Percentiles rank a stretch among this genome's conserved stretches.
Conservation (phyloP, 306 rosid species). For the Medicago lupulina region DNA sequence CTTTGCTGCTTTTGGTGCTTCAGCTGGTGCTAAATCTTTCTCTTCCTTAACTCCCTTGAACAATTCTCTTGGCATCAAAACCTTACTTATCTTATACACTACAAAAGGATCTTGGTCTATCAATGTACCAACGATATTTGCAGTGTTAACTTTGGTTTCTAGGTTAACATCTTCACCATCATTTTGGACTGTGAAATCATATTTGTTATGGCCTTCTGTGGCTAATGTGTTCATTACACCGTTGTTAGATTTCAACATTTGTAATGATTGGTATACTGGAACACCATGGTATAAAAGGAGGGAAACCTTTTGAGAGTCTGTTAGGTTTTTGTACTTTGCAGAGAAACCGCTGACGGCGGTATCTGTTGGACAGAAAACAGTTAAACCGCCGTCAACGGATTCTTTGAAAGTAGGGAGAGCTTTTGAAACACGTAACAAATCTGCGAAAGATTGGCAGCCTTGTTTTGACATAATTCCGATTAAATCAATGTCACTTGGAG, state of each 20-base stretch:
- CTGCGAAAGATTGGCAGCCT: conserved; percentile 87
- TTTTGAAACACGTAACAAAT: conserved; percentile 58
- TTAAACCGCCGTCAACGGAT: conserved; percentile 75
- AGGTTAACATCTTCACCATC: conserved; percentile 82
- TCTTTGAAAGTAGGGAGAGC: conserved; percentile 63
- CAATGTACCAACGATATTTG: conserved; percentile 65
- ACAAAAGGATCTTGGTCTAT: conserved; percentile 84
- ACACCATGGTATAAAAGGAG: conserved; percentile 72
- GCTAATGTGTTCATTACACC: conserved; percentile 89
- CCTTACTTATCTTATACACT: conserved; percentile 70
- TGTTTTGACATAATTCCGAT: conserved; percentile 72
- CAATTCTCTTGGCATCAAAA: conserved; percentile 75
- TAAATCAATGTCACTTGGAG: conserved; percentile 65
- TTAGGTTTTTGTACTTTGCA: conserved; percentile 76
- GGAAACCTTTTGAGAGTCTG: conserved; percentile 62
- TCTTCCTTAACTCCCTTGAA: conserved; percentile 48
- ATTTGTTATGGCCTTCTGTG: conserved; percentile 74
- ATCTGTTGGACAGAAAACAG: conserved; percentile 92
- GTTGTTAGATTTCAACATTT: conserved; percentile 75
- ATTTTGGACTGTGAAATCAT: conserved; percentile 77
- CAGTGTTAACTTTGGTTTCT: conserved; percentile 69
- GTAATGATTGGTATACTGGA: conserved; percentile 77
- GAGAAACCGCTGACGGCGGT: conserved; percentile 55
- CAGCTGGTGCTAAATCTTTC: conserved; percentile 37
- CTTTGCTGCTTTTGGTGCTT: conserved; percentile 33